phyloP scores from a whole-genome alignment of 176 grass and related monocot species.

The Oropetium thomaeum region DNA sequence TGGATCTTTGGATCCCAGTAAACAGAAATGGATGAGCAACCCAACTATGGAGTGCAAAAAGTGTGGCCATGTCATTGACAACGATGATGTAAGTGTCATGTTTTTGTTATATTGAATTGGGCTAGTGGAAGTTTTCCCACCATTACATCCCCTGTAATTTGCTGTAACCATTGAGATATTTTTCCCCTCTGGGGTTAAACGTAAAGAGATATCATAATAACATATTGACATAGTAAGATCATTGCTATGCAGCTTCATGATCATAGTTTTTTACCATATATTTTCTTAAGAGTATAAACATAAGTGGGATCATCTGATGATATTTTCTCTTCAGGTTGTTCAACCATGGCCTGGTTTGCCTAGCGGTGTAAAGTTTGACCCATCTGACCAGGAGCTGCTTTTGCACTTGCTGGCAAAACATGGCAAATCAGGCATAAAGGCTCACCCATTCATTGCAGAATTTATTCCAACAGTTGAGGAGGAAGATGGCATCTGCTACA shows the following conservation, averaged over 20 bases:
- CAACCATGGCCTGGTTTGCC: constrained; percentile 96
- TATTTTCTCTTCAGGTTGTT: constrained; percentile 55
- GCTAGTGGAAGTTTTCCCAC: neutral
- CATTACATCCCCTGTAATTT: constrained; percentile 6
- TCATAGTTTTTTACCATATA: too few relatives aligned
- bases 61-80: constrained; percentile 85
- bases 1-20: constrained; percentile 53
- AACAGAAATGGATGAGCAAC: constrained; percentile 74
- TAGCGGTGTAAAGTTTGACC: constrained; percentile 95
- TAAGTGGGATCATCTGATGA: constrained; percentile 28
- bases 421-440: constrained; percentile 35
- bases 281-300: too few relatives aligned
- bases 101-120: constrained; percentile 6
- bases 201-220: neutral
- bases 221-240: neutral
- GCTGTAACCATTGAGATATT: neutral
- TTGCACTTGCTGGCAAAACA: constrained; percentile 83
- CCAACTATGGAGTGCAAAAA: constrained; percentile 81
- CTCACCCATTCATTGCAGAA: constrained; percentile 91
- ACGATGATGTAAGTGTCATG: constrained; percentile 79
- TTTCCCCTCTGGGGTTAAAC: neutral
- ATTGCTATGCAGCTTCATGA: neutral
- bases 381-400: constrained; percentile 83
- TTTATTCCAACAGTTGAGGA: constrained; percentile 93
- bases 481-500: constrained; percentile 93